phyloP scores from a whole-genome alignment of 192 early-diverging fungal species.

The Dissophora globulifera region DNA sequence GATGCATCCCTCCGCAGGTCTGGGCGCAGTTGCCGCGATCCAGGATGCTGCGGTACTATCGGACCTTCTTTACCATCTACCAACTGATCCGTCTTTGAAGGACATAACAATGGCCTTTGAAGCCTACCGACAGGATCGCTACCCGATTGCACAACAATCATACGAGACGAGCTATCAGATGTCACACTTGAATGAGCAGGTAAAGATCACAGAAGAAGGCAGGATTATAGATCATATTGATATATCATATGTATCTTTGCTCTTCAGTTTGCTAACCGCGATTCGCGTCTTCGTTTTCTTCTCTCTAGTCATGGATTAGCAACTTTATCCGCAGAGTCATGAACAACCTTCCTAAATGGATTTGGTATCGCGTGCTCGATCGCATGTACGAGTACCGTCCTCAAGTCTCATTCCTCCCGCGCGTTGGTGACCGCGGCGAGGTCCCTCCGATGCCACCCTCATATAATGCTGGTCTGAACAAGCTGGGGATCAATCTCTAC shows the following conservation, averaged over 20 bases:
- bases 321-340: conserved; percentile 38
- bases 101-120: conserved; percentile 8
- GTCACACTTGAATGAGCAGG: conserved; percentile 38
- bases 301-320: conserved; percentile 26
- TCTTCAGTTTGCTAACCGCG: neutral
- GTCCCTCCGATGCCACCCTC: conserved; percentile 10
- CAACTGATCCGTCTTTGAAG: neutral
- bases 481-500: neutral
- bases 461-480: too few relatives aligned
- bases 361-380: conserved; percentile 33
- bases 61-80: conserved; percentile 26
- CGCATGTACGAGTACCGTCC: conserved; percentile 34
- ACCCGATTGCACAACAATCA: conserved; percentile 15
- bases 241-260: too few relatives aligned
- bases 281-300: neutral
- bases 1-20: conserved; percentile 31
- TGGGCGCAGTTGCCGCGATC: conserved; percentile 31
- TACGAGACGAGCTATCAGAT: conserved; percentile 40
- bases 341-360: conserved; percentile 40
- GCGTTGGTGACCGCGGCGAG: conserved; percentile 14
- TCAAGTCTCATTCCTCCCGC: conserved; percentile 29
- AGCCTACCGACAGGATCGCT: conserved; percentile 12
- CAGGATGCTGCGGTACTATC: conserved; percentile 28
- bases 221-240: too few relatives aligned
- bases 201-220: neutral